These are phyloP conservation scores for Phytophthora fragariaefolia DNA, from an alignment of 352 stramenopile genomes.

Conservation along the genomic window DNA sequence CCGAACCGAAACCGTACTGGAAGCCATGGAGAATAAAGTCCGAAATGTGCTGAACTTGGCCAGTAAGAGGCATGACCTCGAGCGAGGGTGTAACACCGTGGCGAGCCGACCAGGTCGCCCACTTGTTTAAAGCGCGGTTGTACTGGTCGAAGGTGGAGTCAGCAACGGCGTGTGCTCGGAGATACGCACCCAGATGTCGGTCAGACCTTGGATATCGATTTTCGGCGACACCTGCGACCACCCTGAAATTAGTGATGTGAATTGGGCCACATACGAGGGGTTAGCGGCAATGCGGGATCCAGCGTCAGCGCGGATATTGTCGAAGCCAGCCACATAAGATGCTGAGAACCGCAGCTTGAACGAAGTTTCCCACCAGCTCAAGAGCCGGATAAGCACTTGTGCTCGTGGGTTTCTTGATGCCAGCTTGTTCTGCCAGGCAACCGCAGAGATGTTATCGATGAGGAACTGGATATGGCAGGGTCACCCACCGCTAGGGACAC, in stretches of 20 bases:
- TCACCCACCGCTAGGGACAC: no score
- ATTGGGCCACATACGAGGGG: neutral
- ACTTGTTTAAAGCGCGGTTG: neutral
- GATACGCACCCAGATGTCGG: constrained; percentile 1
- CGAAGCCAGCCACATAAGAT: neutral
- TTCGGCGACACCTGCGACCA: neutral
- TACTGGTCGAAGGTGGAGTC: constrained; percentile 11
- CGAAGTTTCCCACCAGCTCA: constrained; percentile 6
- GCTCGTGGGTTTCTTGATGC: no score
- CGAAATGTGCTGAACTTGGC: neutral
- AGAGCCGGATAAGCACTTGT: constrained; percentile 7
- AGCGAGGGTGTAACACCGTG: constrained; percentile 1
- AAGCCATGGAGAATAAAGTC: neutral
- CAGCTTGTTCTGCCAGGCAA: no score
- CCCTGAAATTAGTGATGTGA: neutral
- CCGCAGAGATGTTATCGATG: no score
- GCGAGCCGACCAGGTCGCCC: neutral
- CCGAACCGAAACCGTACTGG: neutral
- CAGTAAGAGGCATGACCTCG: neutral
- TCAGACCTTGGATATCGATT: neutral
- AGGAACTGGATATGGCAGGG: constrained; percentile 20
- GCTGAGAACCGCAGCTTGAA: constrained; percentile 4
- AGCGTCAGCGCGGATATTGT: neutral
- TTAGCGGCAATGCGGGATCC: neutral
- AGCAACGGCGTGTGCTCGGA: constrained; percentile 17